Conservation (phyloP, 2,329 filamentous ascomycete genomes). For the Monilinia fructicola region DNA sequence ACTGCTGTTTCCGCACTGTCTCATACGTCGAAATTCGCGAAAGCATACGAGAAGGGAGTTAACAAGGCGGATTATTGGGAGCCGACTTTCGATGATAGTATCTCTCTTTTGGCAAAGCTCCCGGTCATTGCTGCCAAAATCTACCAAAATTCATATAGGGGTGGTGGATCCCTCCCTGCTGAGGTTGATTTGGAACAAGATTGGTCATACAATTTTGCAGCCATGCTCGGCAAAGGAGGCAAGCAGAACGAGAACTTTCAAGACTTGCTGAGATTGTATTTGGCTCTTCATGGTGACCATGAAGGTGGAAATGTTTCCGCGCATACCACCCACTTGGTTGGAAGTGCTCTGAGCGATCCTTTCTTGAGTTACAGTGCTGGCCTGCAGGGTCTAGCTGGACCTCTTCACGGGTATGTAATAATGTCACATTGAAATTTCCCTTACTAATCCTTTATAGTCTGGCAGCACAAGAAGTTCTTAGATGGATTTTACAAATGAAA, state of each 20-base stretch:
- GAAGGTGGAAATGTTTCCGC: constrained; percentile 98
- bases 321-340: constrained; percentile 91
- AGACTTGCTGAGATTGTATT: constrained; percentile 88
- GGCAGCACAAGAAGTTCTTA: constrained; percentile 93
- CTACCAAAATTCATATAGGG: constrained; percentile 84
- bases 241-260: constrained; percentile 91
- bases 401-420: constrained; percentile 67
- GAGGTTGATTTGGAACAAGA: constrained; percentile 82
- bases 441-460: constrained; percentile 52
- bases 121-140: constrained; percentile 97
- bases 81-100: constrained; percentile 92
- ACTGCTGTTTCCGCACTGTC: constrained; percentile 95
- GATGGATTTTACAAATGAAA: constrained; percentile 97
- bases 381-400: constrained; percentile 92
- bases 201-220: constrained; percentile 98
- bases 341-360: constrained; percentile 88
- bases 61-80: constrained; percentile 99
- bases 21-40: constrained; percentile 90
- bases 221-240: constrained; percentile 88
- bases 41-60: constrained; percentile 85
- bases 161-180: constrained; percentile 73
- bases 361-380: constrained; percentile 96
- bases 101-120: constrained; percentile 91
- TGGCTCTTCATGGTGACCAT: constrained; percentile 96
- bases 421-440: not conserved